Percentiles rank a stretch among this genome's conserved stretches.
Evolutionary conservation across 768 basidiomycete species (phyloP).

Genomic region (Kwoniella botswanensis): DNA sequence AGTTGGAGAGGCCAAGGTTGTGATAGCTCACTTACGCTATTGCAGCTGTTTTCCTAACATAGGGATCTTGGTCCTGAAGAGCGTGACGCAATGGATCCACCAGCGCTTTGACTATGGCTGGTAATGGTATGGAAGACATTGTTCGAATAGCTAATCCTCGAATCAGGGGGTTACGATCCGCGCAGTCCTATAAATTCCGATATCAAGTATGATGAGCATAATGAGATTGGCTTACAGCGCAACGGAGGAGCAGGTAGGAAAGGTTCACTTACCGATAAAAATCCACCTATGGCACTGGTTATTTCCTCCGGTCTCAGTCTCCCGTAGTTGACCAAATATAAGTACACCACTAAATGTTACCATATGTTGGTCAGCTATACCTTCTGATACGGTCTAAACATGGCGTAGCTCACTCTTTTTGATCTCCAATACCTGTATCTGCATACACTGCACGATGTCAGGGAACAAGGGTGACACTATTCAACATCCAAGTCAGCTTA

Average conservation of each 20-base stretch:
- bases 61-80: conserved; percentile 91
- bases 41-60: conserved; percentile 97
- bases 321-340: conserved; percentile 96
- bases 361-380: conserved; percentile 3
- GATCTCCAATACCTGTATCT: conserved; percentile 93
- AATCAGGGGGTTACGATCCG: conserved; percentile 93
- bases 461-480: conserved; percentile 91
- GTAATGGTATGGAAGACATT: conserved; percentile 98
- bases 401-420: conserved; percentile 82
- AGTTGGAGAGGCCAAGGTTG: too few species aligned
- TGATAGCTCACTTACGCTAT: conserved; percentile 62
- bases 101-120: conserved; percentile 77
- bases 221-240: background rate
- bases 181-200: conserved; percentile 74
- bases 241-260: background rate
- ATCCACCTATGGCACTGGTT: conserved; percentile 84
- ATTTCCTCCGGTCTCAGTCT: conserved; percentile 91
- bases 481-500: conserved; percentile 20
- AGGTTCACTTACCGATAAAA: conserved; percentile 71
- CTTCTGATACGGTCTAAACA: background rate
- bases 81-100: conserved; percentile 89
- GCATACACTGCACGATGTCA: conserved; percentile 93
- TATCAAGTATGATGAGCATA: conserved; percentile 1
- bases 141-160: conserved; percentile 96
- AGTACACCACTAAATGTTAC: conserved; percentile 81